A percentile compares a stretch with the other conserved stretches of the same genome.
Evolutionary conservation across 352 stramenopile genomes (phyloP).

Genomic region (Pythium pyrilobum): DNA sequence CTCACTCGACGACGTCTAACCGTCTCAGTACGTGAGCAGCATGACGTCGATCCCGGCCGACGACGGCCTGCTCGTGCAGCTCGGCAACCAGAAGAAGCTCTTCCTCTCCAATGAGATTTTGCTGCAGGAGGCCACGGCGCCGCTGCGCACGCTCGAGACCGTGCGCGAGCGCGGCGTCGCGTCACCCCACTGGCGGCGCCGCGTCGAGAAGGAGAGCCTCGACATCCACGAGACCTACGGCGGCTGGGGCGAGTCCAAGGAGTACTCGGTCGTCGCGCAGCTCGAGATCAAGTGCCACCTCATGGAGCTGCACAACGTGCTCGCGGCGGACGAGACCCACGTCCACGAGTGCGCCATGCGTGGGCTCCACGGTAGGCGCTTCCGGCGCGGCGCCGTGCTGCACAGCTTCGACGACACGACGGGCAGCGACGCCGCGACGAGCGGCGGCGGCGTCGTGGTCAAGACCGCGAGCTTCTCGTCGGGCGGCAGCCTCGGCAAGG

Average conservation of each 20-base stretch:
- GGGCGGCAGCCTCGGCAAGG: slow-evolving; percentile 4
- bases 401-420: slow-evolving; percentile 9
- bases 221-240: slow-evolving; percentile 23
- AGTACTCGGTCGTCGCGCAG: slow-evolving; percentile 12
- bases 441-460: slow-evolving; percentile 5
- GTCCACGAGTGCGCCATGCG: slow-evolving; percentile 12
- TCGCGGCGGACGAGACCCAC: background rate
- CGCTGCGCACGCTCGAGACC: slow-evolving; percentile 11
- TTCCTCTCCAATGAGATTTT: slow-evolving; percentile 30
- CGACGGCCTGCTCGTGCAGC: slow-evolving; percentile 30
- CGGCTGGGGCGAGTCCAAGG: slow-evolving; percentile 8
- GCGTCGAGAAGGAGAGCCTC: slow-evolving; percentile 13
- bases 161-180: slow-evolving; percentile 16
- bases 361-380: slow-evolving; percentile 7
- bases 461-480: slow-evolving; percentile 13
- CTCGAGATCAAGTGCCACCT: slow-evolving; percentile 16
- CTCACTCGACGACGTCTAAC: background rate
- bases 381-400: slow-evolving; percentile 11
- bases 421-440: background rate
- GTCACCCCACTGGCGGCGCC: slow-evolving; percentile 16
- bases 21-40: background rate
- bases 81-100: slow-evolving; percentile 33
- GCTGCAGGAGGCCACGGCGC: slow-evolving; percentile 18
- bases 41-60: background rate
- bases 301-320: slow-evolving; percentile 14